Evolutionary conservation across 805 yeast genomes (phyloP).

Genomic region (Pichia kluyveri): DNA sequence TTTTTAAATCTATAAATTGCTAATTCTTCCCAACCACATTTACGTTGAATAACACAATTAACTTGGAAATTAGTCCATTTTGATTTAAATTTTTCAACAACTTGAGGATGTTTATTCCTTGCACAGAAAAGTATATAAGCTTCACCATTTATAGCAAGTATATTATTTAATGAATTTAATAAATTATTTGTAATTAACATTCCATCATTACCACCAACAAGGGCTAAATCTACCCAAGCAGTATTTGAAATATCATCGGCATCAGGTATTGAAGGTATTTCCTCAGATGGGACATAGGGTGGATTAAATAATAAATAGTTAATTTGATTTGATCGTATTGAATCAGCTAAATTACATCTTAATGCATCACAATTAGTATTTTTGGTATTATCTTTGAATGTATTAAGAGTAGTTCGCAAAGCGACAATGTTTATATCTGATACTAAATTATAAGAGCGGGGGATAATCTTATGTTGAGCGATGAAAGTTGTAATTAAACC

Average conservation of each 20-base stretch:
- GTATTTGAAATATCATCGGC: constrained; percentile 29
- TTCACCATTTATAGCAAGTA: constrained; percentile 51
- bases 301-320: constrained; percentile 88
- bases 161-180: constrained; percentile 41
- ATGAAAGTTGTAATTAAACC: constrained; percentile 82
- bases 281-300: constrained; percentile 89
- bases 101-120: constrained; percentile 67
- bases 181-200: constrained; percentile 75
- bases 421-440: constrained; percentile 82
- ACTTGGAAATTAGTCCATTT: constrained; percentile 39
- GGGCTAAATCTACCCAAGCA: constrained; percentile 82
- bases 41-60: constrained; percentile 48
- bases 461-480: constrained; percentile 42
- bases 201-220: constrained; percentile 84
- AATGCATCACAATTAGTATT: constrained; percentile 9
- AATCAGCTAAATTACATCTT: constrained; percentile 28
- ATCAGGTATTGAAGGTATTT: constrained; percentile 53
- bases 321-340: constrained; percentile 45
- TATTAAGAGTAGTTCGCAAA: constrained; percentile 40
- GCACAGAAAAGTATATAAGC: constrained; percentile 92
- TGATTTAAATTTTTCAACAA: constrained; percentile 37
- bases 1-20: constrained; percentile 57
- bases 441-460: constrained; percentile 46
- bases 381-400: constrained; percentile 23
- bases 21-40: constrained; percentile 94